These are phyloP conservation scores for Alternaria conjuncta DNA, from an alignment of 2,329 filamentous ascomycete genomes.

Conservation along the genomic window DNA sequence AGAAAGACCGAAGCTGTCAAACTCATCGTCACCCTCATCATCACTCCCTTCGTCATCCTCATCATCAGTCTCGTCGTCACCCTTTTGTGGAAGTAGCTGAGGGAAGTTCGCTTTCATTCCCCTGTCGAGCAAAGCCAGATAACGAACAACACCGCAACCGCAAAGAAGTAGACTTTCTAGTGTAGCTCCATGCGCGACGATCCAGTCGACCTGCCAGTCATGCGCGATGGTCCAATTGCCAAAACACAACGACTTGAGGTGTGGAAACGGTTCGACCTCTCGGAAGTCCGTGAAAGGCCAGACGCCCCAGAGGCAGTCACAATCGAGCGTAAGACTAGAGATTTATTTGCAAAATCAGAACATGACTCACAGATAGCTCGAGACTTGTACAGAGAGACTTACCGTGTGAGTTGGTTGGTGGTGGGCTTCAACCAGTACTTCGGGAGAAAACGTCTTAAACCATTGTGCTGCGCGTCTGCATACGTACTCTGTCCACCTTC, in stretches of 20 bases:
- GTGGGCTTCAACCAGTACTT: not conserved
- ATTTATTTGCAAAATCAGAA: not conserved
- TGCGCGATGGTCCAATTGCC: slow-evolving; percentile 54
- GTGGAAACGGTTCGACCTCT: not conserved
- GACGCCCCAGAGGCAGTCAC: not conserved
- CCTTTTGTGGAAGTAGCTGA: not conserved
- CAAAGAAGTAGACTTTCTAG: slow-evolving; percentile 54
- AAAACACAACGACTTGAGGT: slow-evolving; percentile 44
- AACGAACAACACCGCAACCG: slow-evolving; percentile 49
- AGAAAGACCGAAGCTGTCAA: not conserved
- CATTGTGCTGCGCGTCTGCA: not conserved
- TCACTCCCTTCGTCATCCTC: not conserved
- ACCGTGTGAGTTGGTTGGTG: not conserved
- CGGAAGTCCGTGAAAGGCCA: not conserved
- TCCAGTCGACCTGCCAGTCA: slow-evolving; percentile 57
- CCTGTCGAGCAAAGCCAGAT: not conserved
- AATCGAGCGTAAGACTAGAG: not conserved
- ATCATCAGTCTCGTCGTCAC: not conserved
- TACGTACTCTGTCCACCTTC: not conserved
- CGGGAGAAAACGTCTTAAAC: not conserved
- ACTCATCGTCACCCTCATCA: not conserved
- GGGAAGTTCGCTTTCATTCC: not conserved
- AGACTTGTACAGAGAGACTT: not conserved
- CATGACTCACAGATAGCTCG: not conserved
- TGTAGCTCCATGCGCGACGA: slow-evolving; percentile 48